Conservation (phyloP, 805 yeast genomes). For the Metschnikowia santaceciliae region DNA sequence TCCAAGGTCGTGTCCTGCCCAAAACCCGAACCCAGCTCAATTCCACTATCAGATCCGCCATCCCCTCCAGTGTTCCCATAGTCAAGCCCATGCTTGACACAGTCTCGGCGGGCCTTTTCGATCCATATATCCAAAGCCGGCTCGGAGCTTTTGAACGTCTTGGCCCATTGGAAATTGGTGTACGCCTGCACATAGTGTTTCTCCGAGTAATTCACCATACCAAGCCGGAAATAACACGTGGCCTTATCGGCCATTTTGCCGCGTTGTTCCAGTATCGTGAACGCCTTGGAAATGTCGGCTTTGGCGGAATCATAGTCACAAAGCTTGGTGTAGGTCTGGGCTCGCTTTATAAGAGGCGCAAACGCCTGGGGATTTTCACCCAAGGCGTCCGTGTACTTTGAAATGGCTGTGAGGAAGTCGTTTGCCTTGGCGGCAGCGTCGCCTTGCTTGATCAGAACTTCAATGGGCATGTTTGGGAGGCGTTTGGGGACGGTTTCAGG, state of each 20-base stretch:
- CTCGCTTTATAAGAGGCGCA: conserved; percentile 44
- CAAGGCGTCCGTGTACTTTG: conserved; percentile 36
- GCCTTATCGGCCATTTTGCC: conserved; percentile 48
- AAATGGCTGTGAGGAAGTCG: conserved; percentile 44
- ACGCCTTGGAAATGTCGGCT: conserved; percentile 43
- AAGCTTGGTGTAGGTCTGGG: conserved; percentile 47
- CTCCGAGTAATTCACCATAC: conserved; percentile 41
- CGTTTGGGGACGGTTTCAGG: background rate
- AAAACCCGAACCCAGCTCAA: too few species aligned
- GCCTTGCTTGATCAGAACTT: conserved; percentile 31
- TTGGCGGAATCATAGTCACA: conserved; percentile 47
- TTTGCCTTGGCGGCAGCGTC: conserved; percentile 27
- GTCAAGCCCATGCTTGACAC: conserved; percentile 17
- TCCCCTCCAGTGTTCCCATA: too few species aligned
- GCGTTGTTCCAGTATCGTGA: conserved; percentile 40
- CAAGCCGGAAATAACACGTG: conserved; percentile 45
- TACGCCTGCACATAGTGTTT: conserved; percentile 42
- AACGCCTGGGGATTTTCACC: conserved; percentile 43
- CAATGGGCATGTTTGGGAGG: conserved; percentile 34
- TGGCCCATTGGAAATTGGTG: conserved; percentile 40
- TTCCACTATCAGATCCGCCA: too few species aligned
- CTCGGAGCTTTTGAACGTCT: conserved; percentile 41
- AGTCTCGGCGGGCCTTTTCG: conserved; percentile 32
- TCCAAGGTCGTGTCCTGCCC: background rate
- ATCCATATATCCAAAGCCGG: conserved; percentile 48